Evolutionary conservation across 208 protist species (phyloP).

Genomic region (Crithidia thermophila): DNA sequence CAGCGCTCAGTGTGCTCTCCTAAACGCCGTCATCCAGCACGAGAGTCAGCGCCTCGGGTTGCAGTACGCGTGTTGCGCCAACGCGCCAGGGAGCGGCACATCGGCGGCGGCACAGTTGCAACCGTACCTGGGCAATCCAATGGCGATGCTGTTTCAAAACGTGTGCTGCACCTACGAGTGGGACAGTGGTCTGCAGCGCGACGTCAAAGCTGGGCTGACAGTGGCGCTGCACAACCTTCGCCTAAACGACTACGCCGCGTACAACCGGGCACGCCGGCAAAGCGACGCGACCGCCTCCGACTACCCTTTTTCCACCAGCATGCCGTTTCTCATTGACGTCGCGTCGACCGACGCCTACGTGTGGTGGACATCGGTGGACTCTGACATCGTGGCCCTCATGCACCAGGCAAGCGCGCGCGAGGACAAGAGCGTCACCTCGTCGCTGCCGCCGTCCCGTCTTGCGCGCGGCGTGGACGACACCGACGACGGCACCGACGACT

Average conservation of each 20-base stretch:
- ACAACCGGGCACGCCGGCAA: background rate
- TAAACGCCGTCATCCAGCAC: slow-evolving; percentile 25
- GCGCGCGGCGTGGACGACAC: background rate
- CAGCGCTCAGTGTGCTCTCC: slow-evolving; percentile 18
- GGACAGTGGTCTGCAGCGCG: slow-evolving; percentile 15
- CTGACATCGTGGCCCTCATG: background rate
- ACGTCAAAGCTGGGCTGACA: slow-evolving; percentile 20
- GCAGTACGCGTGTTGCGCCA: slow-evolving; percentile 25
- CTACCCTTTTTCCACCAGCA: slow-evolving; percentile 3
- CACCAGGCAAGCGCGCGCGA: background rate
- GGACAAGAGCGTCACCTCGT: background rate
- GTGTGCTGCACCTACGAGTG: slow-evolving; percentile 21
- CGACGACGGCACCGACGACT: background rate
- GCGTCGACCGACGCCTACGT: slow-evolving; percentile 22
- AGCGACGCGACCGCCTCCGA: background rate
- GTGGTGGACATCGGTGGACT: slow-evolving; percentile 20
- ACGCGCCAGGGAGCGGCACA: background rate
- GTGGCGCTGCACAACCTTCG: slow-evolving; percentile 21
- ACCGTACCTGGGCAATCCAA: slow-evolving; percentile 18
- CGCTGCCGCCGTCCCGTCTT: background rate
- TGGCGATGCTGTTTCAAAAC: slow-evolving; percentile 19
- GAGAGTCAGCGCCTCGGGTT: slow-evolving; percentile 22
- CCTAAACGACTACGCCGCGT: slow-evolving; percentile 21
- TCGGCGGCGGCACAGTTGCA: slow-evolving; percentile 16
- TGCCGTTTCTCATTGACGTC: slow-evolving; percentile 20